Evolutionary conservation across 371 early-diverging fungal species (phyloP).

Genomic region (Smittium culicis): DNA sequence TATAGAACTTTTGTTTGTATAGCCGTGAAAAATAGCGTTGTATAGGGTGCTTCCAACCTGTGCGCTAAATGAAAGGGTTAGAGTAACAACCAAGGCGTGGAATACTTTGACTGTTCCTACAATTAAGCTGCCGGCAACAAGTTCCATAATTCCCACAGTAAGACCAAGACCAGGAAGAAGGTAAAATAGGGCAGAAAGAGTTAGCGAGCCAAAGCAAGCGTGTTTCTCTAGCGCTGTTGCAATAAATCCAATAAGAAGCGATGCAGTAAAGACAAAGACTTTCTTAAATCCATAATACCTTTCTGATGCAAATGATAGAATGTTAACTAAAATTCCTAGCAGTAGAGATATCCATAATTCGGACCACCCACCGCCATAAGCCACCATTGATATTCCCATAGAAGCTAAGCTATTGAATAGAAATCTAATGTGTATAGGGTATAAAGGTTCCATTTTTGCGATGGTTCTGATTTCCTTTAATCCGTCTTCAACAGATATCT

Average conservation of each 20-base stretch:
- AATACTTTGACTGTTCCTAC: conserved; percentile 68
- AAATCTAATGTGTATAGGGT: conserved; percentile 24
- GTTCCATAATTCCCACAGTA: conserved; percentile 60
- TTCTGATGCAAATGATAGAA: conserved; percentile 41
- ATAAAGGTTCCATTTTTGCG: conserved; percentile 17
- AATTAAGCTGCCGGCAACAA: conserved; percentile 63
- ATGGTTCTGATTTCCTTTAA: conserved; percentile 17
- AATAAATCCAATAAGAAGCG: conserved; percentile 19
- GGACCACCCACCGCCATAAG: conserved; percentile 50
- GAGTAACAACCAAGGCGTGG: conserved; percentile 53
- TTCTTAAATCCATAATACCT: conserved; percentile 41
- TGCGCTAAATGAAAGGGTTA: conserved; percentile 57
- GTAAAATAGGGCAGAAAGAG: conserved; percentile 45
- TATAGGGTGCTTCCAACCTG: conserved; percentile 41
- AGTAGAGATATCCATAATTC: conserved; percentile 41
- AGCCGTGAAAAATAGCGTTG: conserved; percentile 15
- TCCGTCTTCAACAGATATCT: conserved; percentile 21
- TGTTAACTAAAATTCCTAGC: conserved; percentile 41
- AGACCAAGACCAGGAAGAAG: conserved; percentile 55
- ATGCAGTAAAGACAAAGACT: conserved; percentile 24
- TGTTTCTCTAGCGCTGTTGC: conserved; percentile 15
- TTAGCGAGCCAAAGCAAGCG: conserved; percentile 39
- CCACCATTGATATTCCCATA: conserved; percentile 40
- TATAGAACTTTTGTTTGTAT: conserved; percentile 15
- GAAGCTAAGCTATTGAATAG: conserved; percentile 30